These are phyloP conservation scores for Fusarium xyrophilum DNA, from an alignment of 2,329 filamentous ascomycete genomes.

Conservation along the genomic window DNA sequence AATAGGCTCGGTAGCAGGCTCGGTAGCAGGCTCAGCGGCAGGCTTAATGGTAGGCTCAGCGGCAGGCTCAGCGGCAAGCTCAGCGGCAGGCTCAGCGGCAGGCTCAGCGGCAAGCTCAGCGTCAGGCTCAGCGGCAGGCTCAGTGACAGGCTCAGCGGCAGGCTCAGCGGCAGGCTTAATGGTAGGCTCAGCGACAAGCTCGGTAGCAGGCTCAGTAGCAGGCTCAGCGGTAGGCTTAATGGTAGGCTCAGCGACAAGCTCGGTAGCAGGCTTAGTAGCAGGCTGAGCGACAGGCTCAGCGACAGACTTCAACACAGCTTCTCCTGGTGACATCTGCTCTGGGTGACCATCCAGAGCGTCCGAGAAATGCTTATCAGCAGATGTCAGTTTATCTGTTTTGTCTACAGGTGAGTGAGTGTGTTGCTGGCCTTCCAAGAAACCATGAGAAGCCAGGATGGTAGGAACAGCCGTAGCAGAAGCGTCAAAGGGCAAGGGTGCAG, in stretches of 20 bases:
- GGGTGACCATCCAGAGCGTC: conserved; percentile 44
- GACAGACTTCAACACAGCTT: conserved; percentile 2
- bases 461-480: conserved; percentile 36
- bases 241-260: not conserved
- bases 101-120: not conserved
- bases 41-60: conserved; percentile 1
- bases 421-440: conserved; percentile 34
- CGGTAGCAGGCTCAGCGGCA: not conserved
- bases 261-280: too few species aligned
- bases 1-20: not conserved
- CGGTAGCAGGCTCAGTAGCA: not conserved
- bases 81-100: not conserved
- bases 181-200: not conserved
- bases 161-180: not conserved
- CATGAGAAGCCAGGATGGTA: conserved; percentile 37
- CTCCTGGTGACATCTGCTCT: conserved; percentile 26
- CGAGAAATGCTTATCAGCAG: conserved; percentile 48
- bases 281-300: not conserved
- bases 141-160: not conserved
- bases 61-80: not conserved
- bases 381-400: conserved; percentile 44
- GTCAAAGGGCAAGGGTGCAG: conserved; percentile 47
- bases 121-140: not conserved
- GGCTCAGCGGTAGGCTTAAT: not conserved
- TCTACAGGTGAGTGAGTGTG: conserved; percentile 27